Percentiles rank a stretch among this genome's conserved stretches.
These are phyloP conservation scores for Diutina mesorugosa DNA, from an alignment of 1,139 yeast genomes.

Conservation along the genomic window DNA sequence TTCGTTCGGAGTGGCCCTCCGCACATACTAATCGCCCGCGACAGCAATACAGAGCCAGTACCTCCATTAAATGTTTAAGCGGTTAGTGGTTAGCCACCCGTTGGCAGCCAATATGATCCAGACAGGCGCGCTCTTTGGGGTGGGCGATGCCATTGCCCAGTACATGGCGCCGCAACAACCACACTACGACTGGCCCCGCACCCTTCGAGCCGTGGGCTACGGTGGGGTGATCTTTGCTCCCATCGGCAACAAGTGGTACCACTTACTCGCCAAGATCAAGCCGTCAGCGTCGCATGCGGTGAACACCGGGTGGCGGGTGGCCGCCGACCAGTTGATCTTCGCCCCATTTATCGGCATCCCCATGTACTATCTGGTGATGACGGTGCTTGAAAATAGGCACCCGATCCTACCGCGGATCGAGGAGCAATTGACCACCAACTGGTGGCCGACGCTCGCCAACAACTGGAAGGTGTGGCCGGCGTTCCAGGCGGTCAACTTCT, in stretches of 20 bases:
- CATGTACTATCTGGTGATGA: conserved; percentile 54
- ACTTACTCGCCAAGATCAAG: conserved; percentile 13
- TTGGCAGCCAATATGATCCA: conserved; percentile 23
- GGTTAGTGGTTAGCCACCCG: conserved; percentile 10
- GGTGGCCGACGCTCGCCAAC: conserved; percentile 47
- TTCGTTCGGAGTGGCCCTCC: no score
- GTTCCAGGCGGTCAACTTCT: conserved; percentile 63
- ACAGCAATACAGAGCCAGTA: background rate
- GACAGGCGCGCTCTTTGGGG: conserved; percentile 28
- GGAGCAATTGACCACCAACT: conserved; percentile 30
- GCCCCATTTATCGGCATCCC: conserved; percentile 66
- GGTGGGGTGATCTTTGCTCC: conserved; percentile 31
- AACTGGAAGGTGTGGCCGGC: conserved; percentile 88
- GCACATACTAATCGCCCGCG: background rate
- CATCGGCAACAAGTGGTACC: conserved; percentile 29
- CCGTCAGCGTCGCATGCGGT: background rate
- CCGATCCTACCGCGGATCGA: conserved; percentile 13
- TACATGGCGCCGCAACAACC: conserved; percentile 5
- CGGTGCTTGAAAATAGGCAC: conserved; percentile 38
- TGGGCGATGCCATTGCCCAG: conserved; percentile 31
- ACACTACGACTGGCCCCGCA: conserved; percentile 19
- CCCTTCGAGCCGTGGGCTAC: conserved; percentile 20
- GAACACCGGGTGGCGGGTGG: conserved; percentile 36
- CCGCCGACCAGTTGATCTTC: conserved; percentile 60
- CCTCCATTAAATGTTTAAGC: background rate